A percentile compares a stretch with the other conserved stretches of the same genome.
Evolutionary conservation across 257 asterid genomes (phyloP).

Genomic region (Lavandula angustifolia): DNA sequence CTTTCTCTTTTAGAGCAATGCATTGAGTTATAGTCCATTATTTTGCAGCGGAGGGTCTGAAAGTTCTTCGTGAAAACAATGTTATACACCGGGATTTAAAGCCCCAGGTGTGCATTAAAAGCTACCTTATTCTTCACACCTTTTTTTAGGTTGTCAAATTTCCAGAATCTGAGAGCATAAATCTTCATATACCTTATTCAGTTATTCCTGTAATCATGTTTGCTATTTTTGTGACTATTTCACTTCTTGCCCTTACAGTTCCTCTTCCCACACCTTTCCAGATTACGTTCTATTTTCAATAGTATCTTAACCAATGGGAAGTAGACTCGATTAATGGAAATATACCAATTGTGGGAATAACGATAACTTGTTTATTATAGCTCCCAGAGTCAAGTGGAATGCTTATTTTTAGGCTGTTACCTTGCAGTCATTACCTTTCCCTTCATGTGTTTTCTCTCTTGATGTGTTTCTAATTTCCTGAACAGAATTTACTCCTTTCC

Average conservation of each 20-base stretch:
- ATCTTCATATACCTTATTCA: neutral
- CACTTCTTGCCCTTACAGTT: conserved; percentile 2
- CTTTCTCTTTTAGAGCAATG: conserved; percentile 19
- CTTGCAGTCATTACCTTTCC: neutral
- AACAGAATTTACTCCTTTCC: conserved; percentile 58
- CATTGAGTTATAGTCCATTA: conserved; percentile 17
- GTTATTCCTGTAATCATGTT: neutral
- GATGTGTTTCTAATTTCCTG: conserved; percentile 30
- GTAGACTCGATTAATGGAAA: too few relatives aligned
- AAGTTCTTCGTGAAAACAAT: conserved; percentile 79
- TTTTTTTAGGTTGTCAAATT: conserved; percentile 13
- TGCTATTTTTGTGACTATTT: neutral
- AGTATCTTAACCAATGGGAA: neutral
- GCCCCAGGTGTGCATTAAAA: conserved; percentile 73
- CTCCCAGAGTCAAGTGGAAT: conserved; percentile 20
- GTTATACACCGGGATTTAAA: conserved; percentile 91
- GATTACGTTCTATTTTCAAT: neutral
- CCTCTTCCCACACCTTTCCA: neutral
- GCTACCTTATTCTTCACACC: conserved; percentile 8
- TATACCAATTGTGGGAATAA: neutral
- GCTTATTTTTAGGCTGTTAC: conserved; percentile 1
- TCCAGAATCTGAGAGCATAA: neutral
- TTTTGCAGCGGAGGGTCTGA: conserved; percentile 81
- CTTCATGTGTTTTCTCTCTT: neutral
- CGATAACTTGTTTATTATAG: conserved; percentile 17